A percentile compares a stretch with the other conserved stretches of the same genome.
These are phyloP conservation scores for Lachnellula cervina DNA, from an alignment of 2,329 filamentous ascomycete genomes.

Conservation along the genomic window DNA sequence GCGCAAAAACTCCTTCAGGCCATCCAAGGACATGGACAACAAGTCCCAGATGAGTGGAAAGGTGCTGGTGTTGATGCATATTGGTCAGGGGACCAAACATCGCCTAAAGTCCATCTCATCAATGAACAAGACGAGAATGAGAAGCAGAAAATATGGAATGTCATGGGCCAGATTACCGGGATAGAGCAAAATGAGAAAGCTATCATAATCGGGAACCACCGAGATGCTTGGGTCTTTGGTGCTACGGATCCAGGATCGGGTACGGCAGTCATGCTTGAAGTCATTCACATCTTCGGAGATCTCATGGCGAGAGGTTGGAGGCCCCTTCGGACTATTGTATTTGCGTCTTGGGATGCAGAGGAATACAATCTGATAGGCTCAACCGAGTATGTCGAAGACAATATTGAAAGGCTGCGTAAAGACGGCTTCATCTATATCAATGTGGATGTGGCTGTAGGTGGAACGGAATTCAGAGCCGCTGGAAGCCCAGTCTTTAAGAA, in stretches of 20 bases:
- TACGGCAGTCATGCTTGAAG: slow-evolving; percentile 85
- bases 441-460: slow-evolving; percentile 76
- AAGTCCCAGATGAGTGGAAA: slow-evolving; percentile 65
- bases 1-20: slow-evolving; percentile 73
- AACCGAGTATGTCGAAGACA: slow-evolving; percentile 89
- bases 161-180: slow-evolving; percentile 79
- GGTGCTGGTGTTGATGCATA: slow-evolving; percentile 77
- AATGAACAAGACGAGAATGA: slow-evolving; percentile 84
- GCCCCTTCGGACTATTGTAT: slow-evolving; percentile 89
- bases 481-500: slow-evolving; percentile 77
- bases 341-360: slow-evolving; percentile 92
- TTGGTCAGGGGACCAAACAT: slow-evolving; percentile 75
- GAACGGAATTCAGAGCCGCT: slow-evolving; percentile 67
- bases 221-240: slow-evolving; percentile 88
- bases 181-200: slow-evolving; percentile 77
- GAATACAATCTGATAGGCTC: slow-evolving; percentile 93
- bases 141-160: slow-evolving; percentile 85
- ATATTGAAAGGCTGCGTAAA: slow-evolving; percentile 65
- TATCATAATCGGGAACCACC: slow-evolving; percentile 87
- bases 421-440: slow-evolving; percentile 87
- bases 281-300: slow-evolving; percentile 78
- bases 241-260: slow-evolving; percentile 82
- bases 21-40: slow-evolving; percentile 68
- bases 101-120: slow-evolving; percentile 73
- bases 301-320: slow-evolving; percentile 76